Evolutionary conservation across 2,329 filamentous ascomycete species (phyloP).

Genomic region (Monilinia fructicola): DNA sequence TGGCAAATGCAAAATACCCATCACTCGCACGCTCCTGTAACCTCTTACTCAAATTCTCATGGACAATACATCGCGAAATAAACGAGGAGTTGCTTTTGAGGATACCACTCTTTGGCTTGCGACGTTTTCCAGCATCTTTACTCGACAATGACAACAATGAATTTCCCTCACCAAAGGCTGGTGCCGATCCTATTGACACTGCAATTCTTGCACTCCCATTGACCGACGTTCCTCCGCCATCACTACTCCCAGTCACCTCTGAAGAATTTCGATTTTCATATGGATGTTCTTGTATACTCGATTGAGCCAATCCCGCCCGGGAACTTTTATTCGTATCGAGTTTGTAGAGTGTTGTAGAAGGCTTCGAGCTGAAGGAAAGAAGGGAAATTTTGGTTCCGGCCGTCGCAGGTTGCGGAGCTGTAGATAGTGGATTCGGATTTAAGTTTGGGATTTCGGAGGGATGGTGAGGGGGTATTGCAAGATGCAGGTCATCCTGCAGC

Average conservation of each 20-base stretch:
- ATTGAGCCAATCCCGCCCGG: conserved; percentile 44
- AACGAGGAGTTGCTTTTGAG: conserved; percentile 98
- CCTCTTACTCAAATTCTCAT: conserved; percentile 77
- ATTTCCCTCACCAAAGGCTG: conserved; percentile 86
- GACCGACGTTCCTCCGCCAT: conserved; percentile 53
- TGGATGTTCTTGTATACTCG: conserved; percentile 61
- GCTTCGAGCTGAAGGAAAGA: conserved; percentile 45
- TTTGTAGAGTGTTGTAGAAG: conserved; percentile 53
- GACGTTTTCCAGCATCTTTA: conserved; percentile 75
- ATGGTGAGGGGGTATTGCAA: conserved; percentile 92
- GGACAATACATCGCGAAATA: conserved; percentile 91
- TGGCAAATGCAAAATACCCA: conserved; percentile 87
- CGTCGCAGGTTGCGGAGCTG: conserved; percentile 78
- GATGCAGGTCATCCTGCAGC: conserved; percentile 84
- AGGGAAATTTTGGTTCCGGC: conserved; percentile 82
- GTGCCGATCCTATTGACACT: conserved; percentile 45
- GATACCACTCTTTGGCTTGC: conserved; percentile 97
- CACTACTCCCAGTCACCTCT: conserved; percentile 60
- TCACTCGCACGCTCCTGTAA: conserved; percentile 75
- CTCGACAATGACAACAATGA: conserved; percentile 62
- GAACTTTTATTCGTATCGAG: conserved; percentile 51
- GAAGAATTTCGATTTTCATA: conserved; percentile 60
- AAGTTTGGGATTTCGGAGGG: conserved; percentile 85
- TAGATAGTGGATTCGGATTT: conserved; percentile 89
- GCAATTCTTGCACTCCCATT: conserved; percentile 45